A percentile compares a stretch with the other conserved stretches of the same genome.
These are phyloP conservation scores for Rachicladosporium sp. DNA, from an alignment of 2,329 filamentous ascomycete species.

Conservation along the genomic window DNA sequence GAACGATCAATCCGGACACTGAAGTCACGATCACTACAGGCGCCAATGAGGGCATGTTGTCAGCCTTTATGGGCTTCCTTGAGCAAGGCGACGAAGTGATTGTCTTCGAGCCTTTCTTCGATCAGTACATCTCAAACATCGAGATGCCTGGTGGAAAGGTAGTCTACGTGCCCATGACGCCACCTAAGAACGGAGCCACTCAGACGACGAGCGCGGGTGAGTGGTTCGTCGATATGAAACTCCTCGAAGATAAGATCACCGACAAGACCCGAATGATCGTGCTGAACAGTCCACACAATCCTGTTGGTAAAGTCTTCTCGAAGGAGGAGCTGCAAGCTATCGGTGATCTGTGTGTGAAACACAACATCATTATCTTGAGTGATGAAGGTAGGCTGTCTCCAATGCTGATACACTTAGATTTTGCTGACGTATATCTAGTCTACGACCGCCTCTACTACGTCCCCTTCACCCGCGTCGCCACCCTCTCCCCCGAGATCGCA, in stretches of 20 bases:
- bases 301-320: slow-evolving; percentile 90
- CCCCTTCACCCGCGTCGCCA: slow-evolving; percentile 85
- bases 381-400: not conserved
- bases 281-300: slow-evolving; percentile 80
- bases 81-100: slow-evolving; percentile 94
- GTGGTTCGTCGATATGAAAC: slow-evolving; percentile 57
- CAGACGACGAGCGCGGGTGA: slow-evolving; percentile 59
- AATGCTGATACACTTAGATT: too few species aligned
- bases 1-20: slow-evolving; percentile 70
- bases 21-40: slow-evolving; percentile 93
- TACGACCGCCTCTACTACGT: slow-evolving; percentile 94
- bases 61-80: slow-evolving; percentile 95
- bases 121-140: slow-evolving; percentile 98
- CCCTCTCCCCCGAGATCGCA: slow-evolving; percentile 79
- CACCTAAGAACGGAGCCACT: slow-evolving; percentile 56
- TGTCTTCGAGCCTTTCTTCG: slow-evolving; percentile 96
- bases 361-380: slow-evolving; percentile 69
- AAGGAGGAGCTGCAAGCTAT: slow-evolving; percentile 71
- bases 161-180: slow-evolving; percentile 88
- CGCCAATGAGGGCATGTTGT: slow-evolving; percentile 87
- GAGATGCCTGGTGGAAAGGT: slow-evolving; percentile 95
- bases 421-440: slow-evolving; percentile 26
- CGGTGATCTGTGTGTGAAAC: slow-evolving; percentile 77
- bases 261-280: slow-evolving; percentile 93
- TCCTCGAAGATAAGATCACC: slow-evolving; percentile 71